Conservation (phyloP, 2,329 filamentous ascomycete species). For the Trichoderma cornu-damae region DNA sequence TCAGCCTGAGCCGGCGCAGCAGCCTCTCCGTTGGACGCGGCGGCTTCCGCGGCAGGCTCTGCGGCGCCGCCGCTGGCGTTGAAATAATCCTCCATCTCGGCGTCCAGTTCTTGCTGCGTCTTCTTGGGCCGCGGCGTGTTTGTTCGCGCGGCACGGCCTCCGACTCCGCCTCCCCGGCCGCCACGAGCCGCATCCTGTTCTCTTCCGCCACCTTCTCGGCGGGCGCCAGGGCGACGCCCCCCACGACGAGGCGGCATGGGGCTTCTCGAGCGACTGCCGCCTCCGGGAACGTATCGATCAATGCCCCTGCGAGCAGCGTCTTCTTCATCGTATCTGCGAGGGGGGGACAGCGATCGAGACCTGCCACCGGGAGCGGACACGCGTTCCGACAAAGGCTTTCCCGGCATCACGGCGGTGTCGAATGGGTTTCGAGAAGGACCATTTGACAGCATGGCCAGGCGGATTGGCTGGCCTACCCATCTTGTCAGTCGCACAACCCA, state of each 20-base stretch:
- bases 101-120: constrained; percentile 86
- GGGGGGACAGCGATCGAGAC: constrained; percentile 58
- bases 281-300: constrained; percentile 76
- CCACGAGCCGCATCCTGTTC: constrained; percentile 32
- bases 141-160: constrained; percentile 46
- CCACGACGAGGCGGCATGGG: constrained; percentile 51
- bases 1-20: constrained; percentile 37
- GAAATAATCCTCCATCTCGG: constrained; percentile 97
- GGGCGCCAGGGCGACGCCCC: constrained; percentile 48
- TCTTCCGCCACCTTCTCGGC: constrained; percentile 37
- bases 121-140: constrained; percentile 64
- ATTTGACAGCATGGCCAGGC: constrained; percentile 59
- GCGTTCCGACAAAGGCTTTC: constrained; percentile 55
- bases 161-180: constrained; percentile 34
- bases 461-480: constrained; percentile 67
- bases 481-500: background rate
- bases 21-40: constrained; percentile 33
- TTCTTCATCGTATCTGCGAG: constrained; percentile 45
- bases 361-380: constrained; percentile 52
- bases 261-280: constrained; percentile 53
- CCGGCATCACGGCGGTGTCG: constrained; percentile 50
- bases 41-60: constrained; percentile 18
- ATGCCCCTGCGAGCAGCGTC: constrained; percentile 62
- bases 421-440: constrained; percentile 51
- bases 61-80: constrained; percentile 38